A percentile compares a stretch with the other conserved stretches of the same genome.
These are phyloP conservation scores for Gremmenia infestans DNA, from an alignment of 2,329 filamentous ascomycete species.

Conservation along the genomic window DNA sequence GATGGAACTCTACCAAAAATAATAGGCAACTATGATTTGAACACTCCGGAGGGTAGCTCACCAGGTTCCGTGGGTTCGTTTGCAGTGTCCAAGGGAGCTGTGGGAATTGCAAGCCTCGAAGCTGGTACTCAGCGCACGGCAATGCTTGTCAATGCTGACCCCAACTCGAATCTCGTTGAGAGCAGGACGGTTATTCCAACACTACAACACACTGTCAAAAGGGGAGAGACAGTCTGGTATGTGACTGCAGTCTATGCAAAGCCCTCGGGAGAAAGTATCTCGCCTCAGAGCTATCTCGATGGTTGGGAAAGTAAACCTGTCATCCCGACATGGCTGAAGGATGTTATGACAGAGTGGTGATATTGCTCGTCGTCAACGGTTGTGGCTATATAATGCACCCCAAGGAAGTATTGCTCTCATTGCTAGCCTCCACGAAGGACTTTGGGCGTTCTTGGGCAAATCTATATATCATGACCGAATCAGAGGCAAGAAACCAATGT, in stretches of 20 bases:
- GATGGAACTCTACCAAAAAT: constrained; percentile 52
- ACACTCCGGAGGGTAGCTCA: constrained; percentile 48
- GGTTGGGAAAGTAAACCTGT: constrained; percentile 56
- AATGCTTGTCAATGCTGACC: constrained; percentile 68
- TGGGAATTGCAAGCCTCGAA: constrained; percentile 50
- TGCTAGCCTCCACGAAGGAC: not conserved
- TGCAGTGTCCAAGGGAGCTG: constrained; percentile 50
- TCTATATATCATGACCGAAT: not conserved
- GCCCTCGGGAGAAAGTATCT: constrained; percentile 50
- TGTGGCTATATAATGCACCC: not conserved
- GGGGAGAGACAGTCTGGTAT: constrained; percentile 59
- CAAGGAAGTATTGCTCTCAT: not conserved
- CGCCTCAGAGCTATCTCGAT: constrained; percentile 48
- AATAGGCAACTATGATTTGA: constrained; percentile 56
- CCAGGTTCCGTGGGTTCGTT: constrained; percentile 49
- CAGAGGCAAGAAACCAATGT: not conserved
- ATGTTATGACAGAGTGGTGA: constrained; percentile 19
- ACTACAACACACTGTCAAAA: constrained; percentile 55
- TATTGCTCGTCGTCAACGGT: not conserved
- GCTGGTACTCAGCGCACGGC: constrained; percentile 39
- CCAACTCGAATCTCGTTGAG: constrained; percentile 73
- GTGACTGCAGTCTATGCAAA: constrained; percentile 67
- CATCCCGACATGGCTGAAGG: constrained; percentile 56
- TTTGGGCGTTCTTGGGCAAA: not conserved
- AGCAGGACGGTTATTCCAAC: constrained; percentile 68